Evolutionary conservation across 139 green algal genomes (phyloP).

Genomic region (Pseudopediastrum boryanum): DNA sequence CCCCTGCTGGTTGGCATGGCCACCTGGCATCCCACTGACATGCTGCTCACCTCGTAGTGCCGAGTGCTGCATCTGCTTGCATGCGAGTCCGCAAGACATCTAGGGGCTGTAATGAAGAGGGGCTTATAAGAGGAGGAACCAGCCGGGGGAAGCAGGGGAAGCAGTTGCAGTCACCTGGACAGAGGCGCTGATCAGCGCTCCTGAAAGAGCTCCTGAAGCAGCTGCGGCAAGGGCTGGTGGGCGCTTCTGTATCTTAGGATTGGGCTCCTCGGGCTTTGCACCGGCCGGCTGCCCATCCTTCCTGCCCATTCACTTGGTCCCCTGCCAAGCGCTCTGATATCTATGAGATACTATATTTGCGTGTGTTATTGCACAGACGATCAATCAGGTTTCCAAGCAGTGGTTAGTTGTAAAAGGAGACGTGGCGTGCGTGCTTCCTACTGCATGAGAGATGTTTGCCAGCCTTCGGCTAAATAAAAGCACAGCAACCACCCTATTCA

Average conservation of each 20-base stretch:
- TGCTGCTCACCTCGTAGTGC: conserved; percentile 2
- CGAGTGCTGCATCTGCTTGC: conserved; percentile 73
- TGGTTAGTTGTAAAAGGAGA: too few relatives aligned
- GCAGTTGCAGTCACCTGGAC: conserved; percentile 28
- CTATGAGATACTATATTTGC: too few relatives aligned
- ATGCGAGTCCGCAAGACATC: conserved; percentile 89
- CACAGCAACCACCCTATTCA: too few relatives aligned
- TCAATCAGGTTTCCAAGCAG: too few relatives aligned
- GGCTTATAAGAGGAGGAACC: background rate
- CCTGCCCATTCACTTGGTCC: too few relatives aligned
- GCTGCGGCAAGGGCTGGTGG: conserved; percentile 45
- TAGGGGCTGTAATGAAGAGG: conserved; percentile 67
- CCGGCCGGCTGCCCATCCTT: background rate
- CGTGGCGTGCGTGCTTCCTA: too few relatives aligned
- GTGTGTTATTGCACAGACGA: too few relatives aligned
- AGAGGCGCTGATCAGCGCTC: conserved; percentile 57
- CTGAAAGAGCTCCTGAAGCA: conserved; percentile 56
- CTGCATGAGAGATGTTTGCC: background rate
- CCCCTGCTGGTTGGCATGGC: background rate
- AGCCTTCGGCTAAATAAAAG: too few relatives aligned
- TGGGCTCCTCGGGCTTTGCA: background rate
- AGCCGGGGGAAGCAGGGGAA: background rate
- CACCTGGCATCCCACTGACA: background rate
- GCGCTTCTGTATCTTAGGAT: background rate
- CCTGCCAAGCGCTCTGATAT: too few relatives aligned